phyloP scores from a whole-genome alignment of 805 yeast genomes.

The Zygosaccharomyces rouxii region DNA sequence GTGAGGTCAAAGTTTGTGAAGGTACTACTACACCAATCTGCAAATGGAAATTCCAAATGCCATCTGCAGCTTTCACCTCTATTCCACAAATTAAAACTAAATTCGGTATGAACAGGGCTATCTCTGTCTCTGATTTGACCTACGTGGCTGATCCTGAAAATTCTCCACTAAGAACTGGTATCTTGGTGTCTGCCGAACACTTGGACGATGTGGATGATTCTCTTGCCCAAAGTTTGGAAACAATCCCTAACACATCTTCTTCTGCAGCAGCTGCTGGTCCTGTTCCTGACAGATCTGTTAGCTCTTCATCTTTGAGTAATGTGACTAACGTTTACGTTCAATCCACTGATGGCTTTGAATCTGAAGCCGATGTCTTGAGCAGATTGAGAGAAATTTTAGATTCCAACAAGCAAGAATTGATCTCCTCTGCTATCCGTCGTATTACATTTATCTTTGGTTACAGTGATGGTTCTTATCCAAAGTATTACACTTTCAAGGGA shows the following conservation, averaged over 20 bases:
- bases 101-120: conserved; percentile 70
- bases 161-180: conserved; percentile 74
- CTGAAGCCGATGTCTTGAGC: conserved; percentile 62
- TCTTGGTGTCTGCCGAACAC: conserved; percentile 73
- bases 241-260: conserved; percentile 48
- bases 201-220: conserved; percentile 88
- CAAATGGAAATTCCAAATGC: conserved; percentile 86
- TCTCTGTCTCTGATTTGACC: conserved; percentile 88
- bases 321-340: conserved; percentile 78
- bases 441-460: conserved; percentile 86
- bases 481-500: conserved; percentile 91
- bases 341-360: conserved; percentile 65
- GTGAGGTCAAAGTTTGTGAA: conserved; percentile 61
- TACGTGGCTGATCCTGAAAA: conserved; percentile 71
- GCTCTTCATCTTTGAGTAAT: conserved; percentile 51
- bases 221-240: conserved; percentile 68
- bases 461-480: conserved; percentile 83
- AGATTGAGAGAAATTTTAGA: conserved; percentile 62
- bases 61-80: conserved; percentile 74
- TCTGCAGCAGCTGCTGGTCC: conserved; percentile 41
- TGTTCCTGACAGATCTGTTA: conserved; percentile 45
- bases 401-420: conserved; percentile 66
- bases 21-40: conserved; percentile 60
- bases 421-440: conserved; percentile 77
- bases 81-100: conserved; percentile 48